phyloP scores from a whole-genome alignment of 192 early-diverging fungal species.

The Coemansia sp. region DNA sequence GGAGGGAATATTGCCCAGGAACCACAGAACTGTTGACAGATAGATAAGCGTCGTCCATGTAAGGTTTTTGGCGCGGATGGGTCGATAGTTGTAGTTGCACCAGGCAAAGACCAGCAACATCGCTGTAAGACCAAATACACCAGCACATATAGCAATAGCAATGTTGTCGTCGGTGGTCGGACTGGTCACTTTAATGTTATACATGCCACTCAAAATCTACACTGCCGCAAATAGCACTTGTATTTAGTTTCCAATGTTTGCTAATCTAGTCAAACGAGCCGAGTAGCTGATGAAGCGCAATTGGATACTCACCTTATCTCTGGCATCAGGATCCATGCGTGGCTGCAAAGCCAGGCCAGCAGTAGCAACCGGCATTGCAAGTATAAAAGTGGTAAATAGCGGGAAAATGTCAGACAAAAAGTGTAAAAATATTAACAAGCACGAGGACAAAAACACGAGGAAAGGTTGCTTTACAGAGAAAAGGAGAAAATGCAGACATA shows the following conservation, averaged over 20 bases:
- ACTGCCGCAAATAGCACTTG: background rate
- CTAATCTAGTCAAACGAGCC: background rate
- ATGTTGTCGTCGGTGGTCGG: constrained; percentile 23
- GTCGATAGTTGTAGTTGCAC: constrained; percentile 44
- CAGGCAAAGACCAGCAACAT: constrained; percentile 35
- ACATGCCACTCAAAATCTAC: constrained; percentile 15
- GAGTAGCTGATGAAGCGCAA: background rate
- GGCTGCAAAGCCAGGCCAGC: constrained; percentile 6
- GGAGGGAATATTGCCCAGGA: constrained; percentile 33
- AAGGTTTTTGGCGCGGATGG: constrained; percentile 51
- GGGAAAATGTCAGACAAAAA: background rate
- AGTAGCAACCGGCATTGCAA: background rate
- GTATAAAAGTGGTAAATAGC: background rate
- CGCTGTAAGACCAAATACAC: constrained; percentile 27
- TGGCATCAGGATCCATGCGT: background rate
- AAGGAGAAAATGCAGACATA: background rate
- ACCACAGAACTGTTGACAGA: constrained; percentile 41
- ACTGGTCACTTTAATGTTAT: constrained; percentile 12
- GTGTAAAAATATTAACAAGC: background rate
- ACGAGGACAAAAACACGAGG: background rate
- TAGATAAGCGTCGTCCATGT: constrained; percentile 37
- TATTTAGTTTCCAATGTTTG: background rate
- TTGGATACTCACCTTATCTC: background rate
- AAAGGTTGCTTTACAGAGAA: background rate
- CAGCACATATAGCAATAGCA: constrained; percentile 20